A percentile compares a stretch with the other conserved stretches of the same genome.
These are phyloP conservation scores for Ophiostoma novo-ulmi DNA, from an alignment of 2,329 filamentous ascomycete species.

Conservation along the genomic window DNA sequence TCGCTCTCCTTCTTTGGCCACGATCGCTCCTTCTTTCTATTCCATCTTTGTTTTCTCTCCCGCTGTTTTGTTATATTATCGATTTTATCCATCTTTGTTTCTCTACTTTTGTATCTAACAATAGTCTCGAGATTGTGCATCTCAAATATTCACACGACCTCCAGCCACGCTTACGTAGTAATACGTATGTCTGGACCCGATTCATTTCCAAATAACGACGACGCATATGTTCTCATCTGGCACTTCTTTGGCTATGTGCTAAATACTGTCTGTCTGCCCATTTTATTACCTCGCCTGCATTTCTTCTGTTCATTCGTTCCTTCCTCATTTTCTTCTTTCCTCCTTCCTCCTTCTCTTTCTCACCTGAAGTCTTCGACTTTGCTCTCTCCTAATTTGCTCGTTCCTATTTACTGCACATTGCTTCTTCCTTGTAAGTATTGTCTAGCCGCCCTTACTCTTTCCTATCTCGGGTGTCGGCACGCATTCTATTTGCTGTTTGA, in stretches of 20 bases:
- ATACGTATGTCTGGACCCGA: conserved; percentile 4
- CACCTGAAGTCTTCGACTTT: neutral
- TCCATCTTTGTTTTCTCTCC: neutral
- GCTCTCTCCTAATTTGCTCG: neutral
- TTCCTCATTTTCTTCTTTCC: neutral
- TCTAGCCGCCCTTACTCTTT: neutral
- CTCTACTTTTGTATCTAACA: neutral
- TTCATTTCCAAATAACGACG: neutral
- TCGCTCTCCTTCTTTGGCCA: conserved; percentile 5
- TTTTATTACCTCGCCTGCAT: neutral
- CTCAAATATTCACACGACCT: neutral
- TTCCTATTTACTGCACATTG: neutral
- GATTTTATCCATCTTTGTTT: neutral
- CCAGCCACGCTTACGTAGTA: conserved; percentile 8
- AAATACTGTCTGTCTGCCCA: neutral
- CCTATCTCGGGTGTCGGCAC: neutral
- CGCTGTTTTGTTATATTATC: neutral
- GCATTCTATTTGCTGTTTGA: neutral
- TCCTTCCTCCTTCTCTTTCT: neutral
- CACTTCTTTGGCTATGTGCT: neutral
- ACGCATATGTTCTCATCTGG: neutral
- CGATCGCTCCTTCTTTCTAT: conserved; percentile 14
- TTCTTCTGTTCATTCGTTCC: neutral
- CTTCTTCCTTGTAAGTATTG: neutral
- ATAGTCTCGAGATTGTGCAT: neutral